phyloP scores from a whole-genome alignment of 2,329 filamentous ascomycete genomes.

The Huntiella savannae region DNA sequence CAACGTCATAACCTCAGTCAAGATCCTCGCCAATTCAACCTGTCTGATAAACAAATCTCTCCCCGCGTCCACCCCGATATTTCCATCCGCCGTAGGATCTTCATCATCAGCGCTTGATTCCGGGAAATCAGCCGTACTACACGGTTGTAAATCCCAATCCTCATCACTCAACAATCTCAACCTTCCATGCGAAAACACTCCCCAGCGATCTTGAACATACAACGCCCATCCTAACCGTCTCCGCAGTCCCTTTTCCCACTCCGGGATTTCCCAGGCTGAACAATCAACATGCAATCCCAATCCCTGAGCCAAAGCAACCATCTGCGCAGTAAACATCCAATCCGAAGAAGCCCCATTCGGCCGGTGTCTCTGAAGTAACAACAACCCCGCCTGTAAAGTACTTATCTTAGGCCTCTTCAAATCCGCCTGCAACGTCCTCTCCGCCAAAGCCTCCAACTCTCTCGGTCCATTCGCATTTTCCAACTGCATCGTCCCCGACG shows the following conservation, averaged over 20 bases:
- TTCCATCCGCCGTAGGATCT: slow-evolving; percentile 15
- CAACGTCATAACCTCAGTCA: slow-evolving; percentile 22
- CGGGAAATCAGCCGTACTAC: slow-evolving; percentile 14
- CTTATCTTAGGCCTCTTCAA: slow-evolving; percentile 23
- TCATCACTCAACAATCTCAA: slow-evolving; percentile 28
- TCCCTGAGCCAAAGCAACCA: slow-evolving; percentile 28
- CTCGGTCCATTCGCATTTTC: slow-evolving; percentile 21
- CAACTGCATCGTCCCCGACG: slow-evolving; percentile 13
- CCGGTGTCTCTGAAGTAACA: slow-evolving; percentile 21
- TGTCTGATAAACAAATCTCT: slow-evolving; percentile 25
- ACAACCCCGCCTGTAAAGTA: slow-evolving; percentile 25
- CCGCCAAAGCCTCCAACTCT: slow-evolving; percentile 19
- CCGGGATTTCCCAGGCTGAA: slow-evolving; percentile 31
- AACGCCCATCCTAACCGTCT: slow-evolving; percentile 37
- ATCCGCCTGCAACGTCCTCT: slow-evolving; percentile 19
- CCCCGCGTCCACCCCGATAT: slow-evolving; percentile 21
- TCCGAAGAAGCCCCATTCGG: slow-evolving; percentile 16
- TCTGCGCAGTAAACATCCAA: slow-evolving; percentile 22
- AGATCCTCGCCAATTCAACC: slow-evolving; percentile 24
- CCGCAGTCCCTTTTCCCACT: slow-evolving; percentile 34
- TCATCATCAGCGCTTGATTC: slow-evolving; percentile 15
- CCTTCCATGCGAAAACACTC: slow-evolving; percentile 31
- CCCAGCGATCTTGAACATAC: slow-evolving; percentile 40
- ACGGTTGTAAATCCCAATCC: slow-evolving; percentile 29
- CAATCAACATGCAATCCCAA: slow-evolving; percentile 34